Evolutionary conservation across 106 monocot genomes (phyloP), one percentile per base, ranked within the genome.

Genomic region (Phalaenopsis aphrodite): DNA sequence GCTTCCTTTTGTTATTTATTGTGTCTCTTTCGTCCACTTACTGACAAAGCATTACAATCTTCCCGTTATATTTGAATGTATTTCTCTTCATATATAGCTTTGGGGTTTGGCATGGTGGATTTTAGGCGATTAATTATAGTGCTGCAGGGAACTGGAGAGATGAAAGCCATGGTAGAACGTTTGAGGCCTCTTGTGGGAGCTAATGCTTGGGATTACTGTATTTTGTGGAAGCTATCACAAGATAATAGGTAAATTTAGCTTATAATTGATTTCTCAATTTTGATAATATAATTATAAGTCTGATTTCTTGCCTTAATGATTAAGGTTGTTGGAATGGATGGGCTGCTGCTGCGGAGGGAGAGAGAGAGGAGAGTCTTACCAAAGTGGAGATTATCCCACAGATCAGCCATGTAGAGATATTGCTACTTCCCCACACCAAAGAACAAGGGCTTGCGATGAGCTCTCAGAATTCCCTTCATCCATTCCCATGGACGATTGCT

Each of bases 171-270:
- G 65, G 66, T 76, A 5, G 83, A 93, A 78, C 83, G 81, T 36
- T 78, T 93, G 79, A 89, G 92, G 88, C 78, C 92, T 21, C 88
- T 95, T 75, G 88, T 92, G 42, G 88, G 93, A n/a, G 56, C 55
- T 18, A 82, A 86, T 79, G 91, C 81, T 10, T 93, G 95, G 95
- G 95, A 93, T 43, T 90, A 89, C 81, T 93, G 93, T 84, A 88
- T 93, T 55, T 57, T 85, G 9, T 95, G 95, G 95, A 88, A 84
- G 39, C 58, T 93, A 41, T 87, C 90, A 55, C 86, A 84, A 47
- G 91, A 95, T 61, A 87, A 91, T 45, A 93, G 95, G 95, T 86
- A 30, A 30, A 30, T 30, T 30, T 30, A 30, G 30, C 30, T 30
- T 30, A 30, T 30, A 30, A 30, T 30, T 30, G 30, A 30, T 30